Evolutionary conservation across 2,329 filamentous ascomycete species (phyloP), one percentile per base, ranked within the genome.

Genomic region (Colletotrichum phormii): DNA sequence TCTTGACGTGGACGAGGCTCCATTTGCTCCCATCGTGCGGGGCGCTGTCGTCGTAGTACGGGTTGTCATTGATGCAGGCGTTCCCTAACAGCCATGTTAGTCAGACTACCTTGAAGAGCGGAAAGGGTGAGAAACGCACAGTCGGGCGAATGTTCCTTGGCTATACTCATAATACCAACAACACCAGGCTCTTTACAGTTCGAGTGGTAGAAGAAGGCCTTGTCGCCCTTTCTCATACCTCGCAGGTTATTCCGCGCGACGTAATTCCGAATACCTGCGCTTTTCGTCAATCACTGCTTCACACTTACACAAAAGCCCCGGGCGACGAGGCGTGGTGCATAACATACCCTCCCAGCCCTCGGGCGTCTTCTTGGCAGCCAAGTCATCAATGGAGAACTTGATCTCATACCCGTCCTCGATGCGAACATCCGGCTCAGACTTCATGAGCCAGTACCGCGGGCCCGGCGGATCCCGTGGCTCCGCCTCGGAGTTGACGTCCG

Each of bases 141-240:
- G 78, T 99, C 97, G 9, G 94, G 89, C 2, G 92, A 92, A 76
- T 94, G 93, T 80, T 98, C 95, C 75, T 90, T 88, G 18, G 97
- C 95, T 75, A 99, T 93, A 78, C 97, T 93, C 93, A 98, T 95
- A 22, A 92, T 90, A 1, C 95, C 95, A 1, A 92, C 95, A 60
- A 98, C 95, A 2, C 94, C 96, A 0, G 95, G 95, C 29, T 92
- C 89, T 80, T 97, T 97, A 83, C 94, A 97, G 78, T 97, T 97
- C 59, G 94, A 97, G 83, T 98, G 96, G 80, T 98, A 98, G 85
- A 99, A 98, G 84, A 99, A 98, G 31, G 95, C 95, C 37, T 95
- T 87, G 79, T 99, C 97, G 63, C 95, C 95, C 68, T 92, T 91
- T 77, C 94, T 95, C 97, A 99, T 99, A 9, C 91, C 90, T 35